Evolutionary conservation across 23 red algal species (phyloP), one percentile per base, ranked within the genome.

Genomic region (Agarophyton chilense): DNA sequence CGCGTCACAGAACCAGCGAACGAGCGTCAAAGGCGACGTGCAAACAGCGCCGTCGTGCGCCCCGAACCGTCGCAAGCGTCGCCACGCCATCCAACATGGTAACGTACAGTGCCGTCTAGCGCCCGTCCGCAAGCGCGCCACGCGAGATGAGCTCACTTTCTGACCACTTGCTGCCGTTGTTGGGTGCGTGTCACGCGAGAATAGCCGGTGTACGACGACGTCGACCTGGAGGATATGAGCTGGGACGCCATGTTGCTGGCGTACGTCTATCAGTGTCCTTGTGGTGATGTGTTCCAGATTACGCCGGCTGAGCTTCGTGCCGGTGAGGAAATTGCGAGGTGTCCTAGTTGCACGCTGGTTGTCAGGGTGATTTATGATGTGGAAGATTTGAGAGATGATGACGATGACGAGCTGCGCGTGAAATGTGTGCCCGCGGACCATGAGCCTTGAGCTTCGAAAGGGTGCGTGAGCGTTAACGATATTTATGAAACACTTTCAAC

Each of bases 161-260:
- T 47, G 44, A 47, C 44, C 7, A 12, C 44, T 6, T 47, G 44
- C 6, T 6, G 44, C 44, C 7, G 44, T 12, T 47, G 6, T 12
- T 47, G 44, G 12, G 7, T 6, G 44, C 44, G 44, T 47, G 44
- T 6, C 12, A 8, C 4, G 56, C 56, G 56, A 1, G 22, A 61
- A 61, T 35, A 92, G 94, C 87, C 84, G 31, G 76, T 97, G 17
- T 98, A 98, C 66, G 96, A 98, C 72, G 92, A 95, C 70, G 89
- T 98, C n/a, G 96, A 98, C 57, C 90, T 98, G 17, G 96, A 98
- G 67, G 96, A 98, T 66, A 98, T 98, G 96, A 38, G 67, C 3
- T 93, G 89, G 88, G 75, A 93, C 55, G 81, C 83, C 8, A 47
- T 45, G 31, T 57, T 88, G 31, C 12, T 62, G 31, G 84, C 82